Conservation (phyloP, 2,329 filamentous ascomycete species). For the Fusarium armeniacum region DNA sequence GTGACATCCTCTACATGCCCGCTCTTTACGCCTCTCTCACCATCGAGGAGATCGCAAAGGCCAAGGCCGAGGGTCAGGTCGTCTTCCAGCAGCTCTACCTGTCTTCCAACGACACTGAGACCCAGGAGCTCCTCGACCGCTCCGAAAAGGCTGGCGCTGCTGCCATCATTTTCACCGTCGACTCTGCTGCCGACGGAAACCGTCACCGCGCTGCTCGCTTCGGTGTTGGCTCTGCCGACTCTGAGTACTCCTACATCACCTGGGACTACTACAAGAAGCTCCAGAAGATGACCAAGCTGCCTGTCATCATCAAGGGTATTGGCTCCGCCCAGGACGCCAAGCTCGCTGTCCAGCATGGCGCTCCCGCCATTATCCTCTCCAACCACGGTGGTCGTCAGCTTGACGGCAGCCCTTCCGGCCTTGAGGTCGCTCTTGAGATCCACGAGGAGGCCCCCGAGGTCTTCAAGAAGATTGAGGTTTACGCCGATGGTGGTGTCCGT, state of each 20-base stretch:
- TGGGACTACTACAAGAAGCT: constrained; percentile 58
- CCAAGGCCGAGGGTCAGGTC: constrained; percentile 55
- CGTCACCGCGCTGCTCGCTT: constrained; percentile 59
- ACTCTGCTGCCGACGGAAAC: constrained; percentile 58
- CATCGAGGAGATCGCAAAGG: constrained; percentile 57
- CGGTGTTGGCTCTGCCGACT: constrained; percentile 55
- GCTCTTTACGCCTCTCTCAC: constrained; percentile 53
- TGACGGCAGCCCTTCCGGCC: constrained; percentile 56
- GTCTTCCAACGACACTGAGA: constrained; percentile 53
- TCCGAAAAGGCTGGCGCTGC: constrained; percentile 54
- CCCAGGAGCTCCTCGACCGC: constrained; percentile 50
- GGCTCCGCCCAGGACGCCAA: constrained; percentile 55
- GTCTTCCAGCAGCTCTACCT: constrained; percentile 57
- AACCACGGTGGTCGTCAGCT: constrained; percentile 62
- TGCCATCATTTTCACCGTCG: constrained; percentile 58
- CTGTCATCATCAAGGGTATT: constrained; percentile 60
- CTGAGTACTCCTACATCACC: constrained; percentile 47
- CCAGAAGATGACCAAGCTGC: constrained; percentile 55
- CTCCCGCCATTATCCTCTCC: constrained; percentile 57
- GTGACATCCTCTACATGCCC: constrained; percentile 66
- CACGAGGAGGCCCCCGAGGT: constrained; percentile 55
- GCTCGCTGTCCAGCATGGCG: constrained; percentile 53
- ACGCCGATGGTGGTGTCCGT: constrained; percentile 60
- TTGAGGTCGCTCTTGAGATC: constrained; percentile 59
- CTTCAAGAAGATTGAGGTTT: constrained; percentile 57